Base-by-base conservation (phyloP, 2,329 filamentous ascomycete species). In the Apiospora saccharicola region DNA sequence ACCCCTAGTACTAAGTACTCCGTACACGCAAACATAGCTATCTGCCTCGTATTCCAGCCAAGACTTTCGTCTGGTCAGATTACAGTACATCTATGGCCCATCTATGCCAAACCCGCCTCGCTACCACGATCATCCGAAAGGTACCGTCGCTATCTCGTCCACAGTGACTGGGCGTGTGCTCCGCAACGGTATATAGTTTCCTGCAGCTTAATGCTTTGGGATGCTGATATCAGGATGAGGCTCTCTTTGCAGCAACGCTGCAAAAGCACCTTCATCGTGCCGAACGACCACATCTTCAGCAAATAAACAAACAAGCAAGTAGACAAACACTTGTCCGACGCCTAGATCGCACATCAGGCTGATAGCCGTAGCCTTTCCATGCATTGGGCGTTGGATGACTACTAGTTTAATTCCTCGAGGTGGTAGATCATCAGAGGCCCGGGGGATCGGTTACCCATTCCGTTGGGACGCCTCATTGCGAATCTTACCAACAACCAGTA, bases 171-270 rank as follows among this genome's bases (percentile, higher is more conserved):
- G 30, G 4, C 10, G 13, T 64, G 5, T 64, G 22, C 57, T 24
- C 57, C 57, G 41, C 57, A 64, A 64, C 16, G 22, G 57, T 13
- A 41, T 64, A 22, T 64, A 37, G 57, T n/a, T 34, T 64, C 19
- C 57, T 64, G 57, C 57, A 64, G 12, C 57, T 64, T 34, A 34
- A 64, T 10, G 34, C 7, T 64, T 64, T 64, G 19, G 57, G 57
- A 64, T 4, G 57, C 13, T 13, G 19, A 41, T 4, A n/a, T 22
- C 13, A 22, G 41, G 57, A 10, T 61, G 53, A 22, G 53, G 30
- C 53, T 37, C 53, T 61, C 19, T 19, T 41, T n/a, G 19, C 19
- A n/a, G 22, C 34, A 19, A 41, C 6, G 16, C 19, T n/a, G 34
- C 16, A 10, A 12, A 24, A 26, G 24, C 49, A 26, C 12, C 24